Conservation (phyloP, 2,329 filamentous ascomycete species). For the Cytospora leucostoma region DNA sequence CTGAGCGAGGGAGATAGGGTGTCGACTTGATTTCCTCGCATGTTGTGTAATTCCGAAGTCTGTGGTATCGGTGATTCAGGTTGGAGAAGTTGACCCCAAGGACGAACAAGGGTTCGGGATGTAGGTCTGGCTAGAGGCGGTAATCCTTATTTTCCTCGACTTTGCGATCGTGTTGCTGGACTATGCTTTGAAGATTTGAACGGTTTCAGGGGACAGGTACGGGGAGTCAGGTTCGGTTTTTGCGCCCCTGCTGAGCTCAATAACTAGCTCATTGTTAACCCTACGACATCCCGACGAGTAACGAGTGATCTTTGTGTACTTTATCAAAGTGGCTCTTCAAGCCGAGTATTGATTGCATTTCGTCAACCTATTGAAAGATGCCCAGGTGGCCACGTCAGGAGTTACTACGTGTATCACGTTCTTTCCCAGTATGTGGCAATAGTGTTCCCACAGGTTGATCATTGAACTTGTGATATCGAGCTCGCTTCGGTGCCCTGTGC, state of each 20-base stretch:
- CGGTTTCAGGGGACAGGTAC: not conserved
- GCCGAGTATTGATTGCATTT: too few relatives aligned
- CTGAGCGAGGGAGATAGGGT: constrained; percentile 19
- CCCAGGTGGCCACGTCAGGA: too few relatives aligned
- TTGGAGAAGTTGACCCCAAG: not conserved
- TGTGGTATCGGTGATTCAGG: not conserved
- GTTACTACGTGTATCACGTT: too few relatives aligned
- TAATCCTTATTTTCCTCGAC: not conserved
- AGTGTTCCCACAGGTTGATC: too few relatives aligned
- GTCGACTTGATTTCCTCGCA: not conserved
- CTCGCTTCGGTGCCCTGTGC: too few relatives aligned
- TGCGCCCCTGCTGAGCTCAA: not conserved
- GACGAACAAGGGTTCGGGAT: not conserved
- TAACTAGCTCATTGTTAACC: not conserved
- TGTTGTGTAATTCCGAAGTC: not conserved
- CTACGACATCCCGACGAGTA: not conserved
- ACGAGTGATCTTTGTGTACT: constrained; percentile 7
- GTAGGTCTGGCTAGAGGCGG: not conserved
- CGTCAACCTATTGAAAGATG: too few relatives aligned
- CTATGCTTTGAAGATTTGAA: not conserved
- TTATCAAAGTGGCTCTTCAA: too few relatives aligned
- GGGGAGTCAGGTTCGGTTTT: not conserved
- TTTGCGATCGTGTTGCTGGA: not conserved
- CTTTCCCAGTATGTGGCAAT: too few relatives aligned
- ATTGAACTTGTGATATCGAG: too few relatives aligned